phyloP scores from a whole-genome alignment of 192 early-diverging fungal species.

The Umbelopsis sp. region DNA sequence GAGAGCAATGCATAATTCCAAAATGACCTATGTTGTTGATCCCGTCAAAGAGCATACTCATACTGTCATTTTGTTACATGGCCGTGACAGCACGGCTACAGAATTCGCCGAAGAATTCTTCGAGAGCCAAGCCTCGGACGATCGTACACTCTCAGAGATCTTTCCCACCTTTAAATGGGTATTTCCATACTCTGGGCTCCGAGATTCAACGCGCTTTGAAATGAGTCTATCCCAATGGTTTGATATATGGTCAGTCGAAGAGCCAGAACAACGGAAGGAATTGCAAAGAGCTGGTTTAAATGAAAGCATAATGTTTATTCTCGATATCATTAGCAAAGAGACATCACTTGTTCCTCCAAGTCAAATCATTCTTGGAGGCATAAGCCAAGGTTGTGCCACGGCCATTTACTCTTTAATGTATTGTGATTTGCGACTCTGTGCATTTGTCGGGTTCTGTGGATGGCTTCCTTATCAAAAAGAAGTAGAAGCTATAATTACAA shows the following conservation, averaged over 20 bases:
- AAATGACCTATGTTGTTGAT: not conserved
- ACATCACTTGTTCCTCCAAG: constrained; percentile 1
- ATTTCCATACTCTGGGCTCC: not conserved
- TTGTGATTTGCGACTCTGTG: not conserved
- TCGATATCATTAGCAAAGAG: not conserved
- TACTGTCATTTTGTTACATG: constrained; percentile 14
- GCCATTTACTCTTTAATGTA: constrained; percentile 13
- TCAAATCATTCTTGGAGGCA: constrained; percentile 17
- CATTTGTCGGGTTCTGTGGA: constrained; percentile 5
- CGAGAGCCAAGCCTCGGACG: constrained; percentile 7
- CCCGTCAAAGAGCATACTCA: not conserved
- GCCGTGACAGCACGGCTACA: constrained; percentile 9
- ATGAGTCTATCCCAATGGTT: constrained; percentile 5
- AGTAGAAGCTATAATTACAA: not conserved
- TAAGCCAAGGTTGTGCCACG: constrained; percentile 21
- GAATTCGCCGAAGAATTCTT: constrained; percentile 19
- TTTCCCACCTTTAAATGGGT: constrained; percentile 19
- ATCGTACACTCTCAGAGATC: not conserved
- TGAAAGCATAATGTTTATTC: constrained; percentile 13
- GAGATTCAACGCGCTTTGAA: constrained; percentile 3
- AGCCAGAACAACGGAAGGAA: constrained; percentile 14
- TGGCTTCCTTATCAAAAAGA: constrained; percentile 10
- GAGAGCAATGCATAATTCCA: not conserved
- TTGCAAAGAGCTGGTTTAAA: not conserved
- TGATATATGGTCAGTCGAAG: constrained; percentile 18